Conservation (phyloP, 2,329 filamentous ascomycete species). For the Fusarium sp. region DNA sequence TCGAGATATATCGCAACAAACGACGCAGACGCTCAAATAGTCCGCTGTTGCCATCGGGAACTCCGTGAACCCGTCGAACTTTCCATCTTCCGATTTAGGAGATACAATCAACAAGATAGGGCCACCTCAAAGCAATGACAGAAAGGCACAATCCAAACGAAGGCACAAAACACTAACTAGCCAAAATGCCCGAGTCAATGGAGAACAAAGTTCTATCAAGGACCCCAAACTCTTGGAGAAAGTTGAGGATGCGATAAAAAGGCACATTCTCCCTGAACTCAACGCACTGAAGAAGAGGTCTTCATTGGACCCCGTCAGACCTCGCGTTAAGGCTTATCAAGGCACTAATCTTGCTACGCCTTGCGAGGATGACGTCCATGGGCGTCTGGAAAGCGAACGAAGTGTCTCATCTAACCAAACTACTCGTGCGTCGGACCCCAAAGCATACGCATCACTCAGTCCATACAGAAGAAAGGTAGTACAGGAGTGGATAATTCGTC, state of each 20-base stretch:
- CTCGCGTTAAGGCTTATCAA: too few relatives aligned
- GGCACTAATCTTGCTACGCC: too few relatives aligned
- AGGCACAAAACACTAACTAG: accelerated
- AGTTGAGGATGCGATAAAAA: neutral
- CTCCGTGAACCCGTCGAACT: accelerated
- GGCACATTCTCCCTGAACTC: neutral
- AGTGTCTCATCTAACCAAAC: too few relatives aligned
- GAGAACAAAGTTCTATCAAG: accelerated
- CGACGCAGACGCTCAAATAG: accelerated
- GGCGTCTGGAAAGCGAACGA: too few relatives aligned
- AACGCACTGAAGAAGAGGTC: neutral
- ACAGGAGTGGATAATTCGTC: too few relatives aligned
- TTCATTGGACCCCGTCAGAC: too few relatives aligned
- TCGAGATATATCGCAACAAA: accelerated
- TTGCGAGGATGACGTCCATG: too few relatives aligned
- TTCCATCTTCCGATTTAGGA: accelerated
- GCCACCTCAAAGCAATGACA: neutral
- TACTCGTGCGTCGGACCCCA: too few relatives aligned
- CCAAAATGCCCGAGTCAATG: neutral
- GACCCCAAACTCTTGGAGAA: accelerated
- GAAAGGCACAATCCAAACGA: accelerated
- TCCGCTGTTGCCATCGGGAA: accelerated
- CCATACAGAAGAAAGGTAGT: neutral
- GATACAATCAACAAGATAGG: accelerated
- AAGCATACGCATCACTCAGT: too few relatives aligned